Evolutionary conservation across 2,329 filamentous ascomycete genomes (phyloP), one percentile per base, ranked within the genome.

Genomic region (Pyrenochaeta sp.): DNA sequence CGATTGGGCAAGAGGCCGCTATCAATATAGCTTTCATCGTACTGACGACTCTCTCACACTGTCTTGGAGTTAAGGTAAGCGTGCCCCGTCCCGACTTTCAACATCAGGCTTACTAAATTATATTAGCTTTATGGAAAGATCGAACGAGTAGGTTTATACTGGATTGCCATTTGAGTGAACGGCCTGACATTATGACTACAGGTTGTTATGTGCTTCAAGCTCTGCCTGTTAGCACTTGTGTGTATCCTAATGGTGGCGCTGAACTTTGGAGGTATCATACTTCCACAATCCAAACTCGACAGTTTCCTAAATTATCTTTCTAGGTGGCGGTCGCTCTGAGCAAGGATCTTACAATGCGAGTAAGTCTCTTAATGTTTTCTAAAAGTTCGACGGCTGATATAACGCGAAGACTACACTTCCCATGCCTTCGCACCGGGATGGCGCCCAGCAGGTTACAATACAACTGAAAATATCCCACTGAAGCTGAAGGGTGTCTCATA

Each of bases 131-230:
- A 73, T 42, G 71, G 70, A 2, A 66, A 60, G 29, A 56, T 74
- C 11, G 71, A 73, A 51, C 56, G 70, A 33, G 61, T 65, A 47
- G 17, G 52, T 37, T 17, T 2, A n/a, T n/a, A 4, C 4, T 10
- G 21, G 31, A 27, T 1, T 18, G 10, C 1, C 2, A 17, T 3
- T 10, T 4, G 2, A 14, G n/a, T 18, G 14, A 12, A 5, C 31
- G 39, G 5, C 2, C 29, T 54, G 5, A 46, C 7, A 2, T 33
- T 4, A 18, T 60, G 12, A 51, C 3, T 9, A 11, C 40, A 65
- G 65, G 55, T 63, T 2, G 58, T 72, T 35, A 72, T 71, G 61
- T 67, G 64, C 54, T 60, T 71, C 42, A 73, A 73, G 50, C 50
- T 73, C 10, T 55, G 60, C 20, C 47, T 71, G n/a, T 59, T 73